phyloP scores from a whole-genome alignment of 164 flowering plant species.

The Magnolia sinica region DNA sequence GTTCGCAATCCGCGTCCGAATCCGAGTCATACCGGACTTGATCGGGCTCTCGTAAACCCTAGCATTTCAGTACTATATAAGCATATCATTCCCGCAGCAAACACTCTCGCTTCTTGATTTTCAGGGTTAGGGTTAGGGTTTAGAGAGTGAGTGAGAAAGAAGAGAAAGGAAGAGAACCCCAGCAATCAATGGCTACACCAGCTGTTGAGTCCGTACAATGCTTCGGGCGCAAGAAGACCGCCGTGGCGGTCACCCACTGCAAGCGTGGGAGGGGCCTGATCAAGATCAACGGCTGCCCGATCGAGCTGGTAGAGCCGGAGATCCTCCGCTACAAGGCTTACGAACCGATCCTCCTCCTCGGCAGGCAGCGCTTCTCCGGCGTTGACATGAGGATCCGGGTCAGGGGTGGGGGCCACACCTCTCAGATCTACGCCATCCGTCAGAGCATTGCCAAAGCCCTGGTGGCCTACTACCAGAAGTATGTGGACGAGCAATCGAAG shows the following conservation, averaged over 20 bases:
- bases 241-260: conserved; percentile 22
- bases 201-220: conserved; percentile 17
- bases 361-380: conserved; percentile 18
- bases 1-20: too few relatives aligned
- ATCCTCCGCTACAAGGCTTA: conserved; percentile 23
- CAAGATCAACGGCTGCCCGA: conserved; percentile 22
- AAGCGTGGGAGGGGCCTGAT: conserved; percentile 20
- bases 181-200: not conserved
- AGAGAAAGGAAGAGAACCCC: not conserved
- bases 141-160: not conserved
- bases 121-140: not conserved
- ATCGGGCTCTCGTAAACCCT: not conserved
- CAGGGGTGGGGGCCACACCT: conserved; percentile 15
- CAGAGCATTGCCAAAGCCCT: conserved; percentile 28
- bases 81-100: not conserved
- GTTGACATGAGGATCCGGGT: conserved; percentile 25
- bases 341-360: conserved; percentile 23
- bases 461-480: conserved; percentile 25
- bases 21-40: too few relatives aligned
- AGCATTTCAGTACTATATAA: not conserved
- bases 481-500: conserved; percentile 25
- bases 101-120: not conserved
- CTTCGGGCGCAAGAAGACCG: conserved; percentile 22
- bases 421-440: conserved; percentile 21
- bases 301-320: conserved; percentile 22